Conservation (phyloP, 129 eudicot species). For the Arctium minus region DNA sequence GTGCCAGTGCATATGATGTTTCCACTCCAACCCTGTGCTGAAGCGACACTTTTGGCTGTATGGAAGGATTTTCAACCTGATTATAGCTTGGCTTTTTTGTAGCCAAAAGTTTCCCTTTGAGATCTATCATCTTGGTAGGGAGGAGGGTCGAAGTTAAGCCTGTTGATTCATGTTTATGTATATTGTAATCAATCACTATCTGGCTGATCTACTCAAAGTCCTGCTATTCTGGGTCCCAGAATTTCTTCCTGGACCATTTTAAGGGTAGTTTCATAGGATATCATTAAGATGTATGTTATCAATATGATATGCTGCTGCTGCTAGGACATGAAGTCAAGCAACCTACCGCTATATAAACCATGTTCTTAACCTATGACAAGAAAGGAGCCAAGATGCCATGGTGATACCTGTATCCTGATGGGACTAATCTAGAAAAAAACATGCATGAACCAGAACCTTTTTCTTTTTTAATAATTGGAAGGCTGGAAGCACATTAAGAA, state of each 20-base stretch:
- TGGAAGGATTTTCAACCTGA: background rate
- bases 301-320: too few species aligned
- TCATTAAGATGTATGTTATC: background rate
- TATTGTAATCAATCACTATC: background rate
- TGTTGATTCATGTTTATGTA: background rate
- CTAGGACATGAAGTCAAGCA: too few species aligned
- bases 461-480: background rate
- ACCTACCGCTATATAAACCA: too few species aligned
- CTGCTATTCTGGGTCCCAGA: background rate
- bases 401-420: too few species aligned
- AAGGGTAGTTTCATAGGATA: background rate
- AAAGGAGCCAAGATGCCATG: too few species aligned
- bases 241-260: background rate
- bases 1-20: too few species aligned
- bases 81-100: background rate
- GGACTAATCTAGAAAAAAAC: too few species aligned
- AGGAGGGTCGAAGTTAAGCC: background rate
- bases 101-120: background rate
- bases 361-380: too few species aligned
- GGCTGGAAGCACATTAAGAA: background rate
- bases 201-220: too few species aligned
- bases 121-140: background rate
- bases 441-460: background rate
- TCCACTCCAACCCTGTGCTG: background rate
- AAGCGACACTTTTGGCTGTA: background rate